Base-by-base conservation (phyloP, 768 basidiomycete species). In the Amanita thiersii region DNA sequence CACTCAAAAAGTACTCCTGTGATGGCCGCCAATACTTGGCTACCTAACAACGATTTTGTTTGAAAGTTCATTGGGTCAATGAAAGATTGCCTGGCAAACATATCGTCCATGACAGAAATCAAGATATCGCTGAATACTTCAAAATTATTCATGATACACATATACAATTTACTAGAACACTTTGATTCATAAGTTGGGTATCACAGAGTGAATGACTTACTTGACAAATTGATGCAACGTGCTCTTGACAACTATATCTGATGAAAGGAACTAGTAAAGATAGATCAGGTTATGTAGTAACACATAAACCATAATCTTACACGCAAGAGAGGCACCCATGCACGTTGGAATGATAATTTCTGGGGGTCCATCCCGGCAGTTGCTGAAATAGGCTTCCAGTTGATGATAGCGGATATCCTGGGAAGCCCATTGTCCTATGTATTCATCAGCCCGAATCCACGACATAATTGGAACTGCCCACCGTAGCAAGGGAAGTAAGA, bases 191-290 rank as follows among this genome's bases (percentile, higher is more conserved):
- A 40, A 10, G 17, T 26, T 1, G 6, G 23, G 17, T n/a, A n/a
- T 23, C 28, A 40, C 14, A 28, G 31, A 12, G 8, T 15, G 6
- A 4, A 25, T 3, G 0, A 48, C 68, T 37, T 52, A 77, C 78
- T 81, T 80, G 29, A 71, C 66, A 25, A 63, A 56, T 30, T 69
- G 67, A 12, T 56, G 61, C 18, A 77, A 47, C 1, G 72, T 79
- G 46, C 73, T 77, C 54, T 76, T 76, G 28, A 79, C 51, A 5
- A 82, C 68, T 36, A 71, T 69, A 14, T 76, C 71, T 6, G 79
- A 79, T 0, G 79, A 68, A 29, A 77, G 55, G 52, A 78, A 79
- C 77, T 81, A 31, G 5, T n/a, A 28, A 14, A 37, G 18, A 7
- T 24, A 17, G 35, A 11, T 37, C 12, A 37, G 28, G 33, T 17